phyloP scores from a whole-genome alignment of 257 asterid genomes.

The Cordia subcordata region DNA sequence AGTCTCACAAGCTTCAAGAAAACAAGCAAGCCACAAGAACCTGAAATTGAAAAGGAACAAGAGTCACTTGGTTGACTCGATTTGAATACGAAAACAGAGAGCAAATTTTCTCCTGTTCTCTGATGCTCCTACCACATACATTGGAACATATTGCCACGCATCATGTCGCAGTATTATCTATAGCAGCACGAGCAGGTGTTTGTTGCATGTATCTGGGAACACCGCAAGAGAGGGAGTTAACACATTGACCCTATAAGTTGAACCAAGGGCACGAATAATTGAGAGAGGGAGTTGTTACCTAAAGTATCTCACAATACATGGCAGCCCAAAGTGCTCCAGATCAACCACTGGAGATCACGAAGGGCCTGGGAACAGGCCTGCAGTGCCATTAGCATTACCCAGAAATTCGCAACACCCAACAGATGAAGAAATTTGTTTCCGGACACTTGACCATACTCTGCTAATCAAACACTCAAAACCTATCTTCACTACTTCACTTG shows the following conservation, averaged over 20 bases:
- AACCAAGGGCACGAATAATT: neutral
- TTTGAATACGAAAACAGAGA: neutral
- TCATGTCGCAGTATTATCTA: conserved; percentile 58
- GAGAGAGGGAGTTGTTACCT: conserved; percentile 30
- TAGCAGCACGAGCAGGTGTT: conserved; percentile 64
- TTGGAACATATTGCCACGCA: conserved; percentile 50
- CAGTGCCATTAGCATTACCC: conserved; percentile 49
- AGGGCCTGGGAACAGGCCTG: conserved; percentile 62
- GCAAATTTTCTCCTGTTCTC: neutral
- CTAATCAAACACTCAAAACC: conserved; percentile 42
- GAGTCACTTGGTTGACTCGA: neutral
- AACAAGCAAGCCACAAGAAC: conserved; percentile 31
- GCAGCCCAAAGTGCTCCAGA: conserved; percentile 79
- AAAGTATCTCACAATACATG: conserved; percentile 50
- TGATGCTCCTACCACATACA: conserved; percentile 28
- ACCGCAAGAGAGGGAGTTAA: neutral
- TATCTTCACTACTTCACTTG: conserved; percentile 43
- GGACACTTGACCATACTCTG: conserved; percentile 27
- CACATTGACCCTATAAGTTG: neutral
- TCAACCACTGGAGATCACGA: conserved; percentile 47
- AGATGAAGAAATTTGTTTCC: conserved; percentile 34
- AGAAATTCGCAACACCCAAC: conserved; percentile 40
- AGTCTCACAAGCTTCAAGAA: conserved; percentile 27
- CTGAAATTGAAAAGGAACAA: conserved; percentile 17
- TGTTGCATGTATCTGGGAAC: conserved; percentile 26